These are phyloP conservation scores for Metschnikowia santaceciliae DNA, from an alignment of 805 yeast genomes.

Conservation along the genomic window DNA sequence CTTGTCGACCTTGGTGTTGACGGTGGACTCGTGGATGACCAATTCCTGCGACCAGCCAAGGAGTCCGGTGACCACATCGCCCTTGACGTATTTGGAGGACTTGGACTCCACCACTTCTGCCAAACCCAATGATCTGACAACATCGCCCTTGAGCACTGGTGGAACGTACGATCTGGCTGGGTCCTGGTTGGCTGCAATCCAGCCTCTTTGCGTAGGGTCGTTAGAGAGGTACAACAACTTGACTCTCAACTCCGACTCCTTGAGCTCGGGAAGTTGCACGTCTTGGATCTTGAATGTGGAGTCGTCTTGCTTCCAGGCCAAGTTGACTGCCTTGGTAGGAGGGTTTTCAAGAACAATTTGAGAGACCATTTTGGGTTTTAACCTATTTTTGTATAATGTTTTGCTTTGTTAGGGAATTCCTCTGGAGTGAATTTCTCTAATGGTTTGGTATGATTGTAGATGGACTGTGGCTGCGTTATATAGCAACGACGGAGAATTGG, in stretches of 20 bases:
- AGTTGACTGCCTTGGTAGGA: slow-evolving; percentile 21
- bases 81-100: slow-evolving; percentile 35
- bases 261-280: slow-evolving; percentile 16
- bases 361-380: slow-evolving; percentile 8
- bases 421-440: not conserved
- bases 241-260: slow-evolving; percentile 42
- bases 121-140: slow-evolving; percentile 44
- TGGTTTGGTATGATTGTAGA: not conserved
- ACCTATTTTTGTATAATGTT: too few relatives aligned
- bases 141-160: slow-evolving; percentile 42
- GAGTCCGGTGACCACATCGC: slow-evolving; percentile 40
- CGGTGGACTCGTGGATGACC: slow-evolving; percentile 25
- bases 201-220: slow-evolving; percentile 60
- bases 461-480: not conserved
- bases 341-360: slow-evolving; percentile 22
- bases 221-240: slow-evolving; percentile 48
- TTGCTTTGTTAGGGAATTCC: too few relatives aligned
- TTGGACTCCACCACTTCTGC: slow-evolving; percentile 49
- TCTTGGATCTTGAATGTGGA: slow-evolving; percentile 29
- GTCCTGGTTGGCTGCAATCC: slow-evolving; percentile 42
- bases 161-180: slow-evolving; percentile 30
- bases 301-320: slow-evolving; percentile 19
- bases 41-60: slow-evolving; percentile 49
- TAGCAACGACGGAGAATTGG: slow-evolving; percentile 3
- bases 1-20: slow-evolving; percentile 29